Evolutionary conservation across 2,329 filamentous ascomycete genomes (phyloP).

Genomic region (Aaosphaeria arxii): DNA sequence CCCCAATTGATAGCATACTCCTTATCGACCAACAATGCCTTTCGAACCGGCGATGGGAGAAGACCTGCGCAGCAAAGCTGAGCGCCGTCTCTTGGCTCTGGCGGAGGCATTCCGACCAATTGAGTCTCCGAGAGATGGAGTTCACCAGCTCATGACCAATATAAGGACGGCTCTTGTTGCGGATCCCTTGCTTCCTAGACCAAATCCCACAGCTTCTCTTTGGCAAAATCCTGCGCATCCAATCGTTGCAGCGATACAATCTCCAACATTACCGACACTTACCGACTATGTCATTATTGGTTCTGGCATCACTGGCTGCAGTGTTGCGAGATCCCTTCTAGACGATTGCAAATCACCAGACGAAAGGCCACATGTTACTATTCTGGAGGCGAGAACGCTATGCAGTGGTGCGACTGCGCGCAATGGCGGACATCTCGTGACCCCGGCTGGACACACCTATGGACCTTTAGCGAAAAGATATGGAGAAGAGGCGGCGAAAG

Average conservation of each 20-base stretch:
- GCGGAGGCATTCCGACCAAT: too few relatives aligned
- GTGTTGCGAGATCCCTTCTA: neutral
- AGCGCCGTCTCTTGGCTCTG: too few relatives aligned
- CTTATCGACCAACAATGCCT: too few relatives aligned
- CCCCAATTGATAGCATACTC: too few relatives aligned
- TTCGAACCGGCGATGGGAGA: too few relatives aligned
- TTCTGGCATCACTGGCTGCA: neutral
- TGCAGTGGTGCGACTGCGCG: neutral
- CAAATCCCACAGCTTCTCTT: neutral
- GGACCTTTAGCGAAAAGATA: neutral
- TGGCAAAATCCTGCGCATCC: neutral
- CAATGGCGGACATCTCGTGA: neutral
- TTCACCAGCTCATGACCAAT: neutral
- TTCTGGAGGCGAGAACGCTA: neutral
- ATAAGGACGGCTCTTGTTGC: neutral
- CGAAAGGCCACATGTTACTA: neutral
- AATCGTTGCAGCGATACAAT: neutral
- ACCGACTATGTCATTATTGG: neutral
- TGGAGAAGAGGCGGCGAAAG: neutral
- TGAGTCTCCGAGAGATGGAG: too few relatives aligned
- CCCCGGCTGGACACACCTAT: neutral
- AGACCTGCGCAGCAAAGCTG: too few relatives aligned
- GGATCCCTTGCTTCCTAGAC: neutral
- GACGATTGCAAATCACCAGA: neutral
- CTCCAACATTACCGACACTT: neutral